Base-by-base conservation (phyloP, 1,284 basidiomycete species). In the Ustilago crameri region DNA sequence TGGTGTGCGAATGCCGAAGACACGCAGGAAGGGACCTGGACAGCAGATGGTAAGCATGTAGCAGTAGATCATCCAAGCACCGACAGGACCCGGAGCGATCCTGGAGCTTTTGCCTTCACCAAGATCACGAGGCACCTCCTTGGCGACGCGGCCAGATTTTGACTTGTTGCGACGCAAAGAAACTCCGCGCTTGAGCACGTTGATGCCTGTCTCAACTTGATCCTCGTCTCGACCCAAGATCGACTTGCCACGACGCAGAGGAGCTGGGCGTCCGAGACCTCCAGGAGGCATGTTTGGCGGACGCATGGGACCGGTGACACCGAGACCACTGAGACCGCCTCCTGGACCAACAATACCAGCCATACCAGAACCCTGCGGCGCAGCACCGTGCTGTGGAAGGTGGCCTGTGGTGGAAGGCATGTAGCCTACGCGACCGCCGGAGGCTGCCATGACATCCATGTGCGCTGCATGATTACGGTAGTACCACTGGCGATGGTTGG, bases 1-100 rank as follows among this genome's bases (percentile, higher is more conserved):
- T 0, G 93, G 92, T 18, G 91, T 95, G 62, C 88, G 88, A 77
- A 97, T 91, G 60, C 95, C 93, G 91, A 80, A 61, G 40, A 64
- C 52, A 44, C 44, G 55, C 2, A 76, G 60, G 30, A 64, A 76
- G 68, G 91, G 89, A 15, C 88, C 85, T 2, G 95, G 95, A 23
- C 95, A 87, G 82, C 90, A 91, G 81, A 88, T 89, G 17, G 95
- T 99, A 61, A 97, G 78, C 68, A 94, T 80, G 83, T 90, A 91
- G 85, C 93, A 97, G 85, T 96, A 99, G 71, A 93, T 90, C 90
- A 97, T 96, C 95, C 95, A 98, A 24, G 89, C 88, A 62, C 93
- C 91, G 69, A 94, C 90, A 17, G 95, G 95, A 9, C 94, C 94
- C 23, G 81, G 80, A 0, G 80, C 81, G 38, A 83, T 81, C 20